Evolutionary conservation across 2,329 filamentous ascomycete species (phyloP).

Genomic region (Bipolaris cookei): DNA sequence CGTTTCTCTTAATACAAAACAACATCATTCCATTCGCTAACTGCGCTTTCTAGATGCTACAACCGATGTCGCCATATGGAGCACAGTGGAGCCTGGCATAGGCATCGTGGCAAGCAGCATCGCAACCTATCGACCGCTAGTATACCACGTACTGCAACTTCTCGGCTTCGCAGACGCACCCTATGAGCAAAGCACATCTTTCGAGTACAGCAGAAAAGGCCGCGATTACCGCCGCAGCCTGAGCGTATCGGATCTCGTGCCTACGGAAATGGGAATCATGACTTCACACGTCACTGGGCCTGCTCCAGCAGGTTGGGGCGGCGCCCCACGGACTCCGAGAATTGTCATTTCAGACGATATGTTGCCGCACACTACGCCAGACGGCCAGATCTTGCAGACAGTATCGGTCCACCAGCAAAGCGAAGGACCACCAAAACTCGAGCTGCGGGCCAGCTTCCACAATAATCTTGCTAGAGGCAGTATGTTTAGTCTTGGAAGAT

Average conservation of each 20-base stretch:
- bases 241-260: conserved; percentile 26
- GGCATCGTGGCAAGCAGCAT: conserved; percentile 57
- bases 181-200: conserved; percentile 12
- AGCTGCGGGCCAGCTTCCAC: conserved; percentile 30
- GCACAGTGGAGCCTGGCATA: conserved; percentile 43
- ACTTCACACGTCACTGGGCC: conserved; percentile 23
- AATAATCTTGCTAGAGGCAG: conserved; percentile 29
- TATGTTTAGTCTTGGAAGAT: conserved; percentile 25
- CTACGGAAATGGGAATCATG: conserved; percentile 14
- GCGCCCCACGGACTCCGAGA: not conserved
- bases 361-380: conserved; percentile 1
- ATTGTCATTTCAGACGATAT: not conserved
- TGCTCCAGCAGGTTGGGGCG: not conserved
- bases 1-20: conserved; percentile 10
- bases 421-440: conserved; percentile 25
- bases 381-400: conserved; percentile 26
- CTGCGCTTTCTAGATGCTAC: conserved; percentile 38
- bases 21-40: not conserved
- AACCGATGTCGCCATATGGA: conserved; percentile 52
- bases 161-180: conserved; percentile 30
- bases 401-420: conserved; percentile 27
- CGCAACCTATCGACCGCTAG: conserved; percentile 57
- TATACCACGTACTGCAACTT: conserved; percentile 42
- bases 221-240: conserved; percentile 31
- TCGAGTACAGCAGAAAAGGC: conserved; percentile 18